Evolutionary conservation across 2,329 filamentous ascomycete species (phyloP).

Genomic region (Pseudogymnoascus sp.): DNA sequence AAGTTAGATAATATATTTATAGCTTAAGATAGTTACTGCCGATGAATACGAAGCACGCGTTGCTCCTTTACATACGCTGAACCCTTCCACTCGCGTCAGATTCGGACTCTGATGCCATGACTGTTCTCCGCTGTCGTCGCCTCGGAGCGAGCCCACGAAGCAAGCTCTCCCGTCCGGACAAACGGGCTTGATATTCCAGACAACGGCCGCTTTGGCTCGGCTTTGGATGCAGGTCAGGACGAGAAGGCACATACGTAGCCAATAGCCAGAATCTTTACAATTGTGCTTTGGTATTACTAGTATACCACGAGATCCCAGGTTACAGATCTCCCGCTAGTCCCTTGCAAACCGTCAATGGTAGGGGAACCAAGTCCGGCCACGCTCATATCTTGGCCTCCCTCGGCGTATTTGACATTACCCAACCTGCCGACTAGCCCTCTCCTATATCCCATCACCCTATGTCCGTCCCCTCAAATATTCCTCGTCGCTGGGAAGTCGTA

Average conservation of each 20-base stretch:
- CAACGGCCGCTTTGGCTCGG: background rate
- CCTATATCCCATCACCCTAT: constrained; percentile 4
- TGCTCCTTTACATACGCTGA: background rate
- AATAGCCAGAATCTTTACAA: background rate
- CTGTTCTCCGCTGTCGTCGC: background rate
- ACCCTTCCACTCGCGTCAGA: background rate
- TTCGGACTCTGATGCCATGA: background rate
- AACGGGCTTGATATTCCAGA: background rate
- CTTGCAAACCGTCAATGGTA: background rate
- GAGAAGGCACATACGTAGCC: background rate
- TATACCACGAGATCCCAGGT: background rate
- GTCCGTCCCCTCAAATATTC: background rate
- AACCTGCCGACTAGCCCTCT: background rate
- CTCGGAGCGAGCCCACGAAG: background rate
- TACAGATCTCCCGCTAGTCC: background rate
- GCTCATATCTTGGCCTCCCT: background rate
- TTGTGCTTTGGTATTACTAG: constrained; percentile 4
- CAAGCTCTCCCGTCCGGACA: background rate
- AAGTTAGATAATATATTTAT: background rate
- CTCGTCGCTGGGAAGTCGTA: constrained; percentile 2
- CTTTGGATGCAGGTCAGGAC: background rate
- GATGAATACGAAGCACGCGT: background rate
- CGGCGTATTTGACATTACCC: constrained; percentile 7
- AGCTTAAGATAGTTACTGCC: background rate
- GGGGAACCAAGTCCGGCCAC: background rate